A percentile compares a stretch with the other conserved stretches of the same genome.
Evolutionary conservation across 257 asterid species (phyloP).

Genomic region (Solanum piurae): DNA sequence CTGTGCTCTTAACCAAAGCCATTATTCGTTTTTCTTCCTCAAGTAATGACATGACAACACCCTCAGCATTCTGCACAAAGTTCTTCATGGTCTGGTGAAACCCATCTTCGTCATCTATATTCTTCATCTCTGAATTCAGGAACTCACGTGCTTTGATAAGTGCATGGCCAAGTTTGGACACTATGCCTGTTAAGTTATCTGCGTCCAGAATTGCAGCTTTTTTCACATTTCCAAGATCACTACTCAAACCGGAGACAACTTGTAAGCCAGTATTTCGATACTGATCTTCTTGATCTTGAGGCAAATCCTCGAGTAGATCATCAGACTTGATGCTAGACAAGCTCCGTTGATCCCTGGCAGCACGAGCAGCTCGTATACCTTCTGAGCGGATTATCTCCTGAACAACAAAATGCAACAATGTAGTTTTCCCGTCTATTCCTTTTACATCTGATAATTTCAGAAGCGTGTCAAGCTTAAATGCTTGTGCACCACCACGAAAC

Average conservation of each 20-base stretch:
- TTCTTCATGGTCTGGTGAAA: constrained; percentile 43
- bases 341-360: constrained; percentile 32
- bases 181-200: constrained; percentile 46
- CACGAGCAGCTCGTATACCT: constrained; percentile 72
- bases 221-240: constrained; percentile 69
- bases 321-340: constrained; percentile 36
- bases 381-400: constrained; percentile 84
- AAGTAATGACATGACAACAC: constrained; percentile 39
- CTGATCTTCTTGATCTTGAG: constrained; percentile 39
- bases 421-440: constrained; percentile 91
- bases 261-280: constrained; percentile 56
- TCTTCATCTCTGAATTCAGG: constrained; percentile 51
- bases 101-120: constrained; percentile 38
- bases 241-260: constrained; percentile 50
- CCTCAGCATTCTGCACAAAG: constrained; percentile 64
- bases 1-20: constrained; percentile 69
- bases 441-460: constrained; percentile 73
- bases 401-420: constrained; percentile 78
- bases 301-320: constrained; percentile 25
- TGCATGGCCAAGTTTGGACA: constrained; percentile 41
- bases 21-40: constrained; percentile 84
- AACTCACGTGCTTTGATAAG: constrained; percentile 45
- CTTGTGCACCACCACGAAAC: constrained; percentile 91
- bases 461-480: constrained; percentile 89
- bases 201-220: constrained; percentile 61